Evolutionary conservation across 495 filamentous ascomycete genomes (phyloP).

Genomic region (Aeminium ludgeri): DNA sequence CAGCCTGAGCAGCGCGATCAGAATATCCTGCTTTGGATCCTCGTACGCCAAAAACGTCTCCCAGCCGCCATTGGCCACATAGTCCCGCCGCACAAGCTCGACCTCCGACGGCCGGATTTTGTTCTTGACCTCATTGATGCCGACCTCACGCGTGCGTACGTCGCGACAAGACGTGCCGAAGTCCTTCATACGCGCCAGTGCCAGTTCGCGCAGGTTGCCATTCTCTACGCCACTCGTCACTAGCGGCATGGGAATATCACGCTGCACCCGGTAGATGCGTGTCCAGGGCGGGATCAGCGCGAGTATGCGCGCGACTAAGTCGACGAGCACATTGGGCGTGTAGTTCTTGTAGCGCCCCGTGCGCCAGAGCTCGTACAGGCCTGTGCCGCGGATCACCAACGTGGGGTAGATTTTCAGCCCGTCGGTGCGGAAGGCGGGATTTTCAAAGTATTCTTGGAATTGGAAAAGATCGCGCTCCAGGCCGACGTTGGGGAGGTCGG

Average conservation of each 20-base stretch:
- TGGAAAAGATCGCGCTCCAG: slow-evolving; percentile 96
- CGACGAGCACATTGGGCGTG: slow-evolving; percentile 87
- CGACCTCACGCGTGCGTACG: slow-evolving; percentile 93
- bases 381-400: slow-evolving; percentile 90
- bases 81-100: slow-evolving; percentile 90
- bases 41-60: slow-evolving; percentile 97
- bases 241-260: slow-evolving; percentile 96
- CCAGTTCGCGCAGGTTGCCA: slow-evolving; percentile 85
- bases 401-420: slow-evolving; percentile 97
- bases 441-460: slow-evolving; percentile 95
- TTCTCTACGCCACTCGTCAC: slow-evolving; percentile 96
- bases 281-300: slow-evolving; percentile 95
- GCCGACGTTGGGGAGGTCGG: slow-evolving; percentile 90
- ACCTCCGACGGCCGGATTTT: slow-evolving; percentile 94
- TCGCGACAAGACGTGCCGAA: slow-evolving; percentile 95
- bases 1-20: slow-evolving; percentile 79
- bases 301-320: slow-evolving; percentile 85
- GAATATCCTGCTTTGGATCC: slow-evolving; percentile 94
- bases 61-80: slow-evolving; percentile 89
- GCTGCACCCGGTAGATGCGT: slow-evolving; percentile 92
- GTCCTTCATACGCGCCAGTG: slow-evolving; percentile 90
- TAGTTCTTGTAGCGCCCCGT: slow-evolving; percentile 97
- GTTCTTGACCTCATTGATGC: slow-evolving; percentile 96
- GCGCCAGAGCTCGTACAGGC: slow-evolving; percentile 92
- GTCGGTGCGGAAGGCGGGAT: slow-evolving; percentile 91